A percentile compares a stretch with the other conserved stretches of the same genome.
These are phyloP conservation scores for Fusarium sororula DNA, from an alignment of 2,329 filamentous ascomycete genomes.

Conservation along the genomic window DNA sequence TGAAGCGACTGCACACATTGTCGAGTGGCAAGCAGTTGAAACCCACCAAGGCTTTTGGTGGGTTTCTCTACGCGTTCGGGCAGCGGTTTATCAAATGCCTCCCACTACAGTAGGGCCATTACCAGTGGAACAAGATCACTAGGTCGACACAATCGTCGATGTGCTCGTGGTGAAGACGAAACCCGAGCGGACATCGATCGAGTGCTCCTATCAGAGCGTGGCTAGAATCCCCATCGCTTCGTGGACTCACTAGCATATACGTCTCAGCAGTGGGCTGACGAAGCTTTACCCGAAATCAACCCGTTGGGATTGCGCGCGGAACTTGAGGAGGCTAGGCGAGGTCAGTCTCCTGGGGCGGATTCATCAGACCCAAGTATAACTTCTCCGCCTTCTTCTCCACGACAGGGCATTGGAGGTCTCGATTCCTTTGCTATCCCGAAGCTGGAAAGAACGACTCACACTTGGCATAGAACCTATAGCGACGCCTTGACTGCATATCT, in stretches of 20 bases:
- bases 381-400: neutral
- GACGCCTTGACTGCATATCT: neutral
- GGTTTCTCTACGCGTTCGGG: neutral
- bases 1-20: neutral
- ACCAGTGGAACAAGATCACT: neutral
- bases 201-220: neutral
- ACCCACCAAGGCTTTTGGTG: neutral
- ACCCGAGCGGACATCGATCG: neutral
- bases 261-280: neutral
- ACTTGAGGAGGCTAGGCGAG: neutral
- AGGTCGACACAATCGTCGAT: neutral
- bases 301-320: neutral
- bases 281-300: neutral
- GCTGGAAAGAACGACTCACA: neutral
- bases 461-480: neutral
- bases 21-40: neutral
- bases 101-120: neutral
- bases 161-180: neutral
- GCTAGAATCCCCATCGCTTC: neutral
- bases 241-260: neutral
- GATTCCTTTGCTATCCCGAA: neutral
- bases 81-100: neutral
- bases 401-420: neutral
- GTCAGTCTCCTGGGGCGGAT: neutral
- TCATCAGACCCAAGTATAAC: neutral